Conservation (phyloP, 306 rosid species). For the Crotalaria pallida region DNA sequence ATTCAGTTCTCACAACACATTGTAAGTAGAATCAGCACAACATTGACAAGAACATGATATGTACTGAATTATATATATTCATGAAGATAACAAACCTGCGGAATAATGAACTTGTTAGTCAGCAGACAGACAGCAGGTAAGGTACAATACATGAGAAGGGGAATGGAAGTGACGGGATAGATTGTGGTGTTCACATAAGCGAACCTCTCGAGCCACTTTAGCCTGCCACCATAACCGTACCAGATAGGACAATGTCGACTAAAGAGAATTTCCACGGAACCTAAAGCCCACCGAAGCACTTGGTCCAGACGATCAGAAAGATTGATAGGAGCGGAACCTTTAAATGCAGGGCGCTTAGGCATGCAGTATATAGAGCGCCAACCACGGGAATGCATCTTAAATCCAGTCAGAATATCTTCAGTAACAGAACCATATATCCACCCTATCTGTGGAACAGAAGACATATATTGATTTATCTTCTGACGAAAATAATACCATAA, state of each 20-base stretch:
- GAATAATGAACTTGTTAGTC: slow-evolving; percentile 95
- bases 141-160: slow-evolving; percentile 88
- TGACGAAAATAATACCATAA: background rate
- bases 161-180: slow-evolving; percentile 85
- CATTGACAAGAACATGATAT: background rate
- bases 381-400: slow-evolving; percentile 99
- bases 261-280: slow-evolving; percentile 90
- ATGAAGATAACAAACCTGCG: slow-evolving; percentile 61
- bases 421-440: slow-evolving; percentile 99
- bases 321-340: slow-evolving; percentile 98
- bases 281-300: slow-evolving; percentile 97
- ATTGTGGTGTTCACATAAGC: slow-evolving; percentile 96
- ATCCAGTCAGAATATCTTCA: slow-evolving; percentile 98
- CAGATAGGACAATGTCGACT: slow-evolving; percentile 97
- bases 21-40: background rate
- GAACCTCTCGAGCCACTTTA: slow-evolving; percentile 93
- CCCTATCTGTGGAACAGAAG: slow-evolving; percentile 66
- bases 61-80: background rate
- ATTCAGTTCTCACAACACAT: background rate
- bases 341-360: slow-evolving; percentile 86
- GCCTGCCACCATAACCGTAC: slow-evolving; percentile 93
- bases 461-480: background rate
- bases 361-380: slow-evolving; percentile 97
- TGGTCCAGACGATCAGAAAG: slow-evolving; percentile 98
- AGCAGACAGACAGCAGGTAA: slow-evolving; percentile 96